phyloP scores from a whole-genome alignment of 2,329 filamentous ascomycete genomes.

The Colletotrichum truncatum region DNA sequence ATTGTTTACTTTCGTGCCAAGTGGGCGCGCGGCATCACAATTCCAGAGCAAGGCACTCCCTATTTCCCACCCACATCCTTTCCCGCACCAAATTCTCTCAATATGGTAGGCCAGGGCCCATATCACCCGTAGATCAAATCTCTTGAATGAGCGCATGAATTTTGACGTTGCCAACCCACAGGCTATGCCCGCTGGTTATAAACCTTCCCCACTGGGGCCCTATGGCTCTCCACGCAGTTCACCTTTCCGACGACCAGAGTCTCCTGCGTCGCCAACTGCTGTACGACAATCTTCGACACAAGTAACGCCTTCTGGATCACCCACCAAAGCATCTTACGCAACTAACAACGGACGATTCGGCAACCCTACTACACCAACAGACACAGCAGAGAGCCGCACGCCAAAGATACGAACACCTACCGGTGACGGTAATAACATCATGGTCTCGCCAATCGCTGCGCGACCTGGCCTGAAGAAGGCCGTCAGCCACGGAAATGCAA shows the following conservation, averaged over 20 bases:
- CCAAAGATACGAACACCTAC: constrained; percentile 40
- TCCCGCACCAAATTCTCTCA: constrained; percentile 1
- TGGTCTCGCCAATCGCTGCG: constrained; percentile 45
- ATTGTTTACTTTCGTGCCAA: constrained; percentile 30
- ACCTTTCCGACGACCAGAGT: constrained; percentile 70
- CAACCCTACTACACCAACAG: constrained; percentile 52
- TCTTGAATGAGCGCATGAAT: constrained; percentile 25
- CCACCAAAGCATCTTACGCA: constrained; percentile 54
- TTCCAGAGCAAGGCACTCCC: constrained; percentile 27
- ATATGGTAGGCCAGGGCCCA: constrained; percentile 28
- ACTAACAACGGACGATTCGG: constrained; percentile 42
- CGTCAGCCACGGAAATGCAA: constrained; percentile 58
- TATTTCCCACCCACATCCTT: constrained; percentile 16
- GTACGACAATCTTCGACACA: constrained; percentile 61
- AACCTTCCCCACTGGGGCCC: constrained; percentile 72
- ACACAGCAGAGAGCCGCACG: constrained; percentile 47
- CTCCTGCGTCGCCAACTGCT: constrained; percentile 71
- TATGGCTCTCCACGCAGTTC: constrained; percentile 76
- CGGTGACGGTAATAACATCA: constrained; percentile 41
- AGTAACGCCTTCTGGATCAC: constrained; percentile 68
- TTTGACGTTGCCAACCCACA: constrained; percentile 36
- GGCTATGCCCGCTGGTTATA: constrained; percentile 69
- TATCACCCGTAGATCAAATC: constrained; percentile 7
- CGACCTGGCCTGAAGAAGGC: constrained; percentile 44
- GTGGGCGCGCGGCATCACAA: constrained; percentile 20